These are phyloP conservation scores for Cinchona pubescens DNA, from an alignment of 257 asterid species.

Conservation along the genomic window DNA sequence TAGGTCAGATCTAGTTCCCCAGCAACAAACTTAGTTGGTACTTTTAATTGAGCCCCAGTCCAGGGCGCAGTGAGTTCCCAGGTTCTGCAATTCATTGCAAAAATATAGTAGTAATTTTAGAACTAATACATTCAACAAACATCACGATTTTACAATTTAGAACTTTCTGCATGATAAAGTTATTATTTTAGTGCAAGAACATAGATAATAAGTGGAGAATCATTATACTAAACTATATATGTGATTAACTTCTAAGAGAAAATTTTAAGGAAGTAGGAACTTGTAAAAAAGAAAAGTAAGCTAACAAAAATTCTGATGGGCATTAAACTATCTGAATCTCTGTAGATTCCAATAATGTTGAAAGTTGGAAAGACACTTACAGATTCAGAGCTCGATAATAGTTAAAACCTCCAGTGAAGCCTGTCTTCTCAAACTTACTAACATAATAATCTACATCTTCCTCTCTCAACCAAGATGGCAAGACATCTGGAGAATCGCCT, in stretches of 20 bases:
- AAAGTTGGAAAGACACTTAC: constrained; percentile 29
- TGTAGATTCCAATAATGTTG: too few species aligned
- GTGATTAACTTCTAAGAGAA: too few species aligned
- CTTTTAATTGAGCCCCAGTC: constrained; percentile 54
- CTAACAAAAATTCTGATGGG: background rate
- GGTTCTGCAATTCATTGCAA: constrained; percentile 35
- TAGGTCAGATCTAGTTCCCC: constrained; percentile 62
- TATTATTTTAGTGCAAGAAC: background rate
- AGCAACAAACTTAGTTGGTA: constrained; percentile 53
- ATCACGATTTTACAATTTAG: background rate
- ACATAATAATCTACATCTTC: constrained; percentile 62
- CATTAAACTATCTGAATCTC: background rate
- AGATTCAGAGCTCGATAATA: constrained; percentile 57
- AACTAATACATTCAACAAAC: too few species aligned
- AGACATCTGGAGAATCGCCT: constrained; percentile 13
- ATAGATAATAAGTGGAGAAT: background rate
- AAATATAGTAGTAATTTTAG: background rate
- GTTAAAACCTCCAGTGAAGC: constrained; percentile 78
- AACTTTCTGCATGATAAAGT: too few species aligned
- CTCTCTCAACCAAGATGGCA: constrained; percentile 59
- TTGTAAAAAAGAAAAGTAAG: background rate
- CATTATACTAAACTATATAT: background rate
- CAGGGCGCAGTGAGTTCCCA: constrained; percentile 74
- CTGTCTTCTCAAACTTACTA: constrained; percentile 46
- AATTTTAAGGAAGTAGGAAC: background rate